Base-by-base conservation (phyloP, 2,329 filamentous ascomycete genomes). In the Diaporthe vexans region DNA sequence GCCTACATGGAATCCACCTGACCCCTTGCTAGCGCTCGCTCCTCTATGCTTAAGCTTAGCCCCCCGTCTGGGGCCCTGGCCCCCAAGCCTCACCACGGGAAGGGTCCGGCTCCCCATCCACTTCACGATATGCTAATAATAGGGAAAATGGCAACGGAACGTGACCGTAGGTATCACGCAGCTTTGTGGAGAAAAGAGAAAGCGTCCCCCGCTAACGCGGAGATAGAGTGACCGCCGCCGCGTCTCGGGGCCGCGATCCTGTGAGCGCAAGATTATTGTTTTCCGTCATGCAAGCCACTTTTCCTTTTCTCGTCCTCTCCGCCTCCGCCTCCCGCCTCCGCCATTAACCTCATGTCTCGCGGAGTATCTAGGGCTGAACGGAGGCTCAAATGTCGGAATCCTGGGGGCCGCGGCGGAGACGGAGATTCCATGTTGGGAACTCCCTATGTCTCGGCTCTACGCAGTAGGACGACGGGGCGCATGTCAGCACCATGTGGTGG, bases 41-140 rank as follows among this genome's bases (percentile, higher is more conserved):
- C 43, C 37, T 26, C 17, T 17, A 13, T 35, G 26, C 26, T 33
- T 40, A 40, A 40, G 37, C 48, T 37, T 21, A 15, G 52, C 24
- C n/a, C 8, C 26, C 29, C 4, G 8, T 52, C 43, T 24, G 56
- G 56, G 69, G 7, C 37, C 37, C 19, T 4, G 46, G 46, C 19
- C 9, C 24, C 5, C 9, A 43, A 52, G 57, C 46, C 46, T 46
- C 46, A 29, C 48, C 57, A 52, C 33, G 33, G 37, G 33, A n/a
- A 40, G n/a, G 24, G n/a, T 40, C 13, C 43, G 40, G 15, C 19
- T 7, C 40, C 40, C 40, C 13, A 43, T 40, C 4, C 24, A 51
- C 19, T 67, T 67, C 43, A 40, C 48, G 69, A 71, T n/a, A 61
- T 40, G 33, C 69, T 54, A 72, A 63, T 48, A 63, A 72, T 72